Percentiles rank a stretch among this genome's conserved stretches.
These are phyloP conservation scores for Vachellia collinsii DNA, from an alignment of 306 rosid genomes.

Conservation along the genomic window DNA sequence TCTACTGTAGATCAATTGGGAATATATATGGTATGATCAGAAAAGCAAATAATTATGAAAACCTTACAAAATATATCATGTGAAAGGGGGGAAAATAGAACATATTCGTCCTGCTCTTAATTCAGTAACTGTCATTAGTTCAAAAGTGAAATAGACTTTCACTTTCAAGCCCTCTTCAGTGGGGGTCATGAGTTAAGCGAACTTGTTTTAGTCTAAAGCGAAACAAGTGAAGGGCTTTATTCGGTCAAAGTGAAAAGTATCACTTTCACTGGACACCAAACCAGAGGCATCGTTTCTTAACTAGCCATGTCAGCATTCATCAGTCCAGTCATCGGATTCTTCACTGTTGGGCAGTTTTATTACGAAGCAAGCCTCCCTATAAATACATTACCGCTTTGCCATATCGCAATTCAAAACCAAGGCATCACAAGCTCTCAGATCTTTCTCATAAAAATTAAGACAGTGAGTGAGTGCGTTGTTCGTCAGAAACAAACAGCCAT, in stretches of 20 bases:
- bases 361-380: conserved; percentile 20
- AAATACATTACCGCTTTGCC: conserved; percentile 33
- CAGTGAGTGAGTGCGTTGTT: no score
- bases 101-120: no score
- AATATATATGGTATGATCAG: not conserved
- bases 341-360: not conserved
- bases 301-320: not conserved
- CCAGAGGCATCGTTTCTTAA: not conserved
- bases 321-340: conserved; percentile 27
- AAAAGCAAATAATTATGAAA: no score
- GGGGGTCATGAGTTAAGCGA: no score
- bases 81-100: no score
- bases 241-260: not conserved
- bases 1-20: no score
- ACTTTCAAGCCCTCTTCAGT: no score
- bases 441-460: not conserved
- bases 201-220: no score
- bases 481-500: no score
- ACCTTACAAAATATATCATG: not conserved
- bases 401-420: not conserved
- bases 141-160: no score
- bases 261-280: not conserved
- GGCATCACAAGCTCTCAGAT: not conserved
- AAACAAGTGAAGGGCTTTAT: not conserved
- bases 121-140: no score